Evolutionary conservation across 768 basidiomycete genomes (phyloP), one percentile per base, ranked within the genome.

Genomic region (Leccinum barrowsii): DNA sequence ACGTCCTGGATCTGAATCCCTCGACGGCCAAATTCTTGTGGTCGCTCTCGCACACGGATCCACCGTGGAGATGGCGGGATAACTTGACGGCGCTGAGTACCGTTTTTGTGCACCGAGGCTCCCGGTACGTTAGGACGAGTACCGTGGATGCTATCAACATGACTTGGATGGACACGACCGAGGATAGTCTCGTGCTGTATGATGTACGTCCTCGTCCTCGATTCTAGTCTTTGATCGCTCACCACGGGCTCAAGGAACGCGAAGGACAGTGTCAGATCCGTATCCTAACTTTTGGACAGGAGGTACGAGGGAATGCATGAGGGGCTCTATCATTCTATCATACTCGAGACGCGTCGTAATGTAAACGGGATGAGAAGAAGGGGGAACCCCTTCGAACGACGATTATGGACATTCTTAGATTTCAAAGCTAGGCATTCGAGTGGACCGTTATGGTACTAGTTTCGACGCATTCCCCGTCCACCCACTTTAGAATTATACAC

Each of bases 401-500:
- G 46, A 34, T 19, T 26, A 44, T 44, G 10, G 42, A 58, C 51
- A 8, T 56, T 51, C 4, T 28, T 22, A 46, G 37, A 19, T 42
- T 17, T 4, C 10, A n/a, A 42, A 42, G 10, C 5, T 19, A 11
- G 42, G 10, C 42, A 44, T 19, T 58, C 35, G 40, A 12, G 28
- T 60, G 49, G 12, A 42, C 8, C 47, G 51, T 48, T 28, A 37
- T 12, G 8, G 17, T 8, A 46, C 44, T 57, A 40, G 77, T 67
- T 67, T 47, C 47, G 2, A 50, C 19, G 22, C 17, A 17, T 50
- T 42, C 28, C 13, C 22, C 21, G 15, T 58, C 57, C 5, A 2
- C 77, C 84, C 85, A 85, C 61, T 73, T 79, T 35, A 87, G 65
- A 59, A 76, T 69, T 32, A 89, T 80, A 83, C 86, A 89, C 46